phyloP scores from a whole-genome alignment of 345 rosid species.

The Jatropha curcas region DNA sequence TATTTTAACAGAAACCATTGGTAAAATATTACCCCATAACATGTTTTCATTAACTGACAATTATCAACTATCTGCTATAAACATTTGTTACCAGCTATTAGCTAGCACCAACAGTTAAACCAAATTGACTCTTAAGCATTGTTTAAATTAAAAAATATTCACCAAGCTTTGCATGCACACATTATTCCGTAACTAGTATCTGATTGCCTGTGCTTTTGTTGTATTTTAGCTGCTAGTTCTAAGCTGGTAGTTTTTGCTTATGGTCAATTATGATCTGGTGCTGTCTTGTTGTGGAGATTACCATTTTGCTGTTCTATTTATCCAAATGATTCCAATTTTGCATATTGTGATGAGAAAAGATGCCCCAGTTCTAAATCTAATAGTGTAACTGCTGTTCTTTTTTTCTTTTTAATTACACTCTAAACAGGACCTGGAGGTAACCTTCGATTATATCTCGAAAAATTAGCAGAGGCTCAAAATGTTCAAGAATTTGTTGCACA shows the following conservation, averaged over 20 bases:
- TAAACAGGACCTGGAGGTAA: slow-evolving; percentile 75
- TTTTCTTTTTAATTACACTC: neutral
- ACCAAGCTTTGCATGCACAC: neutral
- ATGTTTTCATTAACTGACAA: too few species aligned
- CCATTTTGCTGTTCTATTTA: neutral
- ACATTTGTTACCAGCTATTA: too few species aligned
- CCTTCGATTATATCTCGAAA: slow-evolving; percentile 65
- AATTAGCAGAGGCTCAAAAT: slow-evolving; percentile 50
- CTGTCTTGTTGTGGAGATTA: neutral
- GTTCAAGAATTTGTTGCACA: slow-evolving; percentile 60
- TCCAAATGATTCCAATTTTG: neutral
- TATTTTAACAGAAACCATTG: too few species aligned
- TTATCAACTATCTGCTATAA: too few species aligned
- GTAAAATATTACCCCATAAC: too few species aligned
- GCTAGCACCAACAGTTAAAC: too few species aligned
- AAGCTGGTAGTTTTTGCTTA: neutral
- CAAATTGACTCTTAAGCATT: too few species aligned
- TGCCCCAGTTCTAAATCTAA: neutral
- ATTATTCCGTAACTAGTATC: neutral
- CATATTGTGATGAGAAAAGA: neutral
- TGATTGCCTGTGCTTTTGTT: neutral
- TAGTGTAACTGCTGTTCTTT: neutral
- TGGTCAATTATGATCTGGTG: neutral
- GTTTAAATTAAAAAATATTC: neutral
- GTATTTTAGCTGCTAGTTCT: neutral